A percentile compares a stretch with the other conserved stretches of the same genome.
Conservation (phyloP, 768 basidiomycete genomes). For the Pleurotus salmoneostramineus region DNA sequence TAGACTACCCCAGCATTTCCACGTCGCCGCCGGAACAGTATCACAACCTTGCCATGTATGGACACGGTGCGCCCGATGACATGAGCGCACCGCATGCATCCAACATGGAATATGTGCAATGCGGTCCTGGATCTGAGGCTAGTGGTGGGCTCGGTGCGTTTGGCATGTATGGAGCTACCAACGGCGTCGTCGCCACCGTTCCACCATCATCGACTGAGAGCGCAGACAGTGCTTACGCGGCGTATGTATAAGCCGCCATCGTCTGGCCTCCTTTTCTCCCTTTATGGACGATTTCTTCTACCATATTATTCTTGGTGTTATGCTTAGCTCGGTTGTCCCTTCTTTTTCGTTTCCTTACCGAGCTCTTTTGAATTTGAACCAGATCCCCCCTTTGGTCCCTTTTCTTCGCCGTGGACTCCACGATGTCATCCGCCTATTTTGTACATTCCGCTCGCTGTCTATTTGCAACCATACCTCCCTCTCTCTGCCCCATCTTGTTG, state of each 20-base stretch:
- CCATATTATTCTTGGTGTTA: too few species aligned
- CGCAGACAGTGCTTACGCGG: too few species aligned
- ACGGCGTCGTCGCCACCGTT: not conserved
- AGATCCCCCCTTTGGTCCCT: too few species aligned
- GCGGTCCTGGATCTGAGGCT: not conserved
- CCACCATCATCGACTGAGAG: not conserved
- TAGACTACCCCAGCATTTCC: not conserved
- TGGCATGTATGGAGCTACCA: not conserved
- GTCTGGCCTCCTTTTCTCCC: too few species aligned
- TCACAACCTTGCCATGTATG: not conserved
- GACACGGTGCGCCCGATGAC: not conserved
- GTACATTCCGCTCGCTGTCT: not conserved
- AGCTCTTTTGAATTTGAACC: too few species aligned
- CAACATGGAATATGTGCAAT: conserved; percentile 2
- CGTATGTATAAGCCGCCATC: too few species aligned
- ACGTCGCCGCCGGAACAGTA: conserved; percentile 2
- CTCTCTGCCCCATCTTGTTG: not conserved
- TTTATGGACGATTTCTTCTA: too few species aligned
- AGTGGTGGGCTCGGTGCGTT: not conserved
- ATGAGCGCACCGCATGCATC: not conserved
- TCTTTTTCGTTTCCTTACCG: too few species aligned
- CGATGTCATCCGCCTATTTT: not conserved
- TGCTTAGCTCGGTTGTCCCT: too few species aligned
- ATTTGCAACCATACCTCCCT: not conserved
- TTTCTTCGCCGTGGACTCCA: too few species aligned